These are phyloP conservation scores for Tolypocladium capitatum DNA, from an alignment of 2,329 filamentous ascomycete genomes.

Conservation along the genomic window DNA sequence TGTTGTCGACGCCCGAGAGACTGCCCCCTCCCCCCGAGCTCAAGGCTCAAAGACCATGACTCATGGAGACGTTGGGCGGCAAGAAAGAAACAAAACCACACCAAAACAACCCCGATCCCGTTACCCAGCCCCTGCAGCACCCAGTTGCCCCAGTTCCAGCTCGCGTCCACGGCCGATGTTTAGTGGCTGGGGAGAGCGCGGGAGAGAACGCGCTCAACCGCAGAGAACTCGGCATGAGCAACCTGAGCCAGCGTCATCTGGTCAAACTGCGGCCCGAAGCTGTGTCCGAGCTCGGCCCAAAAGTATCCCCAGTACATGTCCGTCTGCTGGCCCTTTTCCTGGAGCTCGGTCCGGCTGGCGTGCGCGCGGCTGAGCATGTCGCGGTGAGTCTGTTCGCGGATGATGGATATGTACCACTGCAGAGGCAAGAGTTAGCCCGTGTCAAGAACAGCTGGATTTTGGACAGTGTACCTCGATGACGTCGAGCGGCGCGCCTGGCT, in stretches of 20 bases:
- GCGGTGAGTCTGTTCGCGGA: conserved; percentile 37
- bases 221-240: conserved; percentile 31
- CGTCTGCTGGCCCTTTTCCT: conserved; percentile 17
- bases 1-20: not conserved
- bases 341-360: conserved; percentile 25
- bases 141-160: not conserved
- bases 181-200: conserved; percentile 19
- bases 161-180: not conserved
- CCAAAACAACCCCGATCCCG: not conserved
- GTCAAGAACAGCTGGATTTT: too few species aligned
- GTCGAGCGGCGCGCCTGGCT: conserved; percentile 34
- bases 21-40: not conserved
- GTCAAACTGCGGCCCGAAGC: conserved; percentile 28
- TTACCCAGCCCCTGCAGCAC: not conserved
- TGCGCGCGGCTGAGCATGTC: conserved; percentile 26
- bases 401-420: conserved; percentile 43
- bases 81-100: not conserved
- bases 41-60: not conserved
- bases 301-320: conserved; percentile 39
- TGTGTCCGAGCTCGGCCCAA: conserved; percentile 32
- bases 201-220: conserved; percentile 35
- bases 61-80: not conserved
- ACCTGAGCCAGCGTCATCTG: conserved; percentile 33
- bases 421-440: not conserved
- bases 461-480: conserved; percentile 36